Percentiles rank a stretch among this genome's conserved stretches.
Conservation (phyloP, 2,329 filamentous ascomycete genomes). For the Penicillium sp. region DNA sequence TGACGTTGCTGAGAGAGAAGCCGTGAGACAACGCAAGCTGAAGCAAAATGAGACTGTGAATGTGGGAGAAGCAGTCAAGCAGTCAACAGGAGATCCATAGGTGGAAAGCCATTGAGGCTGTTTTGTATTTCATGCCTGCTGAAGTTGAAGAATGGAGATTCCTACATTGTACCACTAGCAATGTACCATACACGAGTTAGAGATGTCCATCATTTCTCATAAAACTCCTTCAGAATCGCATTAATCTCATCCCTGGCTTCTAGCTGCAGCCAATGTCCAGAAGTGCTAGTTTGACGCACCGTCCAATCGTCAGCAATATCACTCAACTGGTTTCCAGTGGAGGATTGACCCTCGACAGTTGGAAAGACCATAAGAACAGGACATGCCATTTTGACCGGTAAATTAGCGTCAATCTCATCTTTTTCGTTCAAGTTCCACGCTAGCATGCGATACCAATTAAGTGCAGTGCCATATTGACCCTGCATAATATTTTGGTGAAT, state of each 20-base stretch:
- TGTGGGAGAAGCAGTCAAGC: conserved; percentile 24
- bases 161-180: too few relatives aligned
- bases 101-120: conserved; percentile 6
- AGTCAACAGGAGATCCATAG: conserved; percentile 26
- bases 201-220: conserved; percentile 1
- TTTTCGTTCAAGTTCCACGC: conserved; percentile 19
- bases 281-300: conserved; percentile 12
- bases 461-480: conserved; percentile 14
- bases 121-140: too few relatives aligned
- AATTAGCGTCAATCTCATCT: conserved; percentile 14
- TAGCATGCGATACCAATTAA: conserved; percentile 25
- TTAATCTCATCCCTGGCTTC: conserved; percentile 24
- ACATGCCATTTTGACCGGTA: conserved; percentile 14
- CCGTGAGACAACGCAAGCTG: conserved; percentile 24
- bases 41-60: conserved; percentile 26
- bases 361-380: conserved; percentile 18
- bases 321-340: conserved; percentile 12
- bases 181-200: not conserved
- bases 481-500: conserved; percentile 19
- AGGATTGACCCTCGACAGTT: conserved; percentile 8
- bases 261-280: conserved; percentile 25
- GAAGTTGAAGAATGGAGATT: too few relatives aligned
- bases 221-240: conserved; percentile 15
- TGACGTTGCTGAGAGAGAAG: conserved; percentile 24
- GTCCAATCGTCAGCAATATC: conserved; percentile 14